Evolutionary conservation across 2,329 filamentous ascomycete species (phyloP).

Genomic region (Monosporascus sp.): DNA sequence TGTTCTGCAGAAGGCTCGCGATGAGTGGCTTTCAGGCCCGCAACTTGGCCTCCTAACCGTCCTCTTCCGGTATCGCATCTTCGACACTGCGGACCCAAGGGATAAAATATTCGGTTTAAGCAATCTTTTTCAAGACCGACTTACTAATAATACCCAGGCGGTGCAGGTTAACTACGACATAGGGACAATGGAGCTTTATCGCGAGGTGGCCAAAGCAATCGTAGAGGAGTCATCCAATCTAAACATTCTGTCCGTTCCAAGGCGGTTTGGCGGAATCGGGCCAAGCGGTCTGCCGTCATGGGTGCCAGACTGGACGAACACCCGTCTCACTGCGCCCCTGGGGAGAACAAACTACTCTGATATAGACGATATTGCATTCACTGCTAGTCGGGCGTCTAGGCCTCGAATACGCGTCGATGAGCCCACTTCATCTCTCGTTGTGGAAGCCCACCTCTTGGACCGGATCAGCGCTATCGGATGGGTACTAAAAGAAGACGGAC

Average conservation of each 20-base stretch:
- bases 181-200: constrained; percentile 12
- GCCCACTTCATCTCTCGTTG: constrained; percentile 3
- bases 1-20: constrained; percentile 10
- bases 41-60: constrained; percentile 11
- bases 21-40: constrained; percentile 1
- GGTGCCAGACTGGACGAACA: constrained; percentile 6
- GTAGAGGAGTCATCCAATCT: constrained; percentile 10
- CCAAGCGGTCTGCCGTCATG: constrained; percentile 6
- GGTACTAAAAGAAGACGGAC: constrained; percentile 7
- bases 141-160: constrained; percentile 1
- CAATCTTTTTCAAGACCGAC: constrained; percentile 9
- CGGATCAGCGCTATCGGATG: constrained; percentile 10
- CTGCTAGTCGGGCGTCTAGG: constrained; percentile 5
- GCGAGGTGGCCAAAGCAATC: constrained; percentile 9
- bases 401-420: constrained; percentile 5
- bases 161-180: constrained; percentile 14
- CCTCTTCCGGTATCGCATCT: constrained; percentile 12
- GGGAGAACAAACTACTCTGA: constrained; percentile 9
- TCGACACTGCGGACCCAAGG: constrained; percentile 15
- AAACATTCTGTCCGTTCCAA: constrained; percentile 14
- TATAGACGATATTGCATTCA: constrained; percentile 12
- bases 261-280: not conserved
- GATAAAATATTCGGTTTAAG: constrained; percentile 19
- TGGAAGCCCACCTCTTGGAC: constrained; percentile 9
- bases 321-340: not conserved